Percentiles rank a stretch among this genome's conserved stretches.
Evolutionary conservation across 192 early-diverging fungal genomes (phyloP).

Genomic region (Rhizoclosmatium globosum): DNA sequence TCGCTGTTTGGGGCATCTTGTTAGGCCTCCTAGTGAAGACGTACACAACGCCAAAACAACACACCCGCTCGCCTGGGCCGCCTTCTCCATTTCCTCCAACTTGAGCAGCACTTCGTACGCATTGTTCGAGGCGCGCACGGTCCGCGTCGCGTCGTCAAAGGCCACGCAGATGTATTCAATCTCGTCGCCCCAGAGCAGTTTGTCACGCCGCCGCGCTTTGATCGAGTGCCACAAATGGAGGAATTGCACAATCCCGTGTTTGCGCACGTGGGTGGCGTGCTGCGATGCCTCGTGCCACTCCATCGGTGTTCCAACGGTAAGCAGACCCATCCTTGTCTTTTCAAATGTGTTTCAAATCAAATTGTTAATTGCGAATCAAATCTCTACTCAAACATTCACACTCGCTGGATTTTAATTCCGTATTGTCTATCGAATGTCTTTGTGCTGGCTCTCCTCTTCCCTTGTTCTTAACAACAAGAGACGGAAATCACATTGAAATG

Average conservation of each 20-base stretch:
- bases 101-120: constrained; percentile 82
- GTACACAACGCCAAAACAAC: too few relatives aligned
- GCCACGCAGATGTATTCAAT: constrained; percentile 94
- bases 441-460: too few relatives aligned
- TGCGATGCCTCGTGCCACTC: constrained; percentile 90
- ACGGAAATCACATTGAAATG: too few relatives aligned
- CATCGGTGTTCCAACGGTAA: constrained; percentile 94
- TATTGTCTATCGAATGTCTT: too few relatives aligned
- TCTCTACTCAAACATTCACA: too few relatives aligned
- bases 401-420: too few relatives aligned
- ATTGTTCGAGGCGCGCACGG: too few relatives aligned
- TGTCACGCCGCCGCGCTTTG: constrained; percentile 83
- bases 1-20: constrained; percentile 3
- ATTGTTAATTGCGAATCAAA: too few relatives aligned
- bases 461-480: too few relatives aligned
- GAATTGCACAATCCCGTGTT: constrained; percentile 94
- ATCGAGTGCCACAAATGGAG: constrained; percentile 82
- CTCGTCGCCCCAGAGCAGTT: constrained; percentile 96
- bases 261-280: constrained; percentile 85
- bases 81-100: constrained; percentile 78
- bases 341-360: not conserved
- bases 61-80: constrained; percentile 34
- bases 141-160: constrained; percentile 77
- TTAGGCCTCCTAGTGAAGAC: too few relatives aligned
- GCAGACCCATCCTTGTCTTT: constrained; percentile 79